A percentile compares a stretch with the other conserved stretches of the same genome.
Conservation (phyloP, 2,329 filamentous ascomycete species). For the Huntiella bhutanensis region DNA sequence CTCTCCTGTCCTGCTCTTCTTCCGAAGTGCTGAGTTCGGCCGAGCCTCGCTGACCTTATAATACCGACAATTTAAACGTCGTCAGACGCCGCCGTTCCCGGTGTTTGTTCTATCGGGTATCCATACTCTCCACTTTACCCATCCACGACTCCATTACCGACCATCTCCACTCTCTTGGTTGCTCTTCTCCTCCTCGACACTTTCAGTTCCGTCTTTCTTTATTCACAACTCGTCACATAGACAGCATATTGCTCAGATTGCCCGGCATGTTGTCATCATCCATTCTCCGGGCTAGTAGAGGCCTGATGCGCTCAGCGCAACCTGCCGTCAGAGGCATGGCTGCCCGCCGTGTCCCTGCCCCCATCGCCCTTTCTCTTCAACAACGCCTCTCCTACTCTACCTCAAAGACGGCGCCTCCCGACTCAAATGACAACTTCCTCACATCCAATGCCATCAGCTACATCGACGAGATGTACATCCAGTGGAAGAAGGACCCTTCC, state of each 20-base stretch:
- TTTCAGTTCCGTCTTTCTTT: neutral
- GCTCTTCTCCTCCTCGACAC: slow-evolving; percentile 1
- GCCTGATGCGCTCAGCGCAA: slow-evolving; percentile 35
- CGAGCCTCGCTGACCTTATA: slow-evolving; percentile 9
- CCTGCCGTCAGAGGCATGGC: slow-evolving; percentile 27
- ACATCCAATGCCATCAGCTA: slow-evolving; percentile 96
- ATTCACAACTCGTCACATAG: neutral
- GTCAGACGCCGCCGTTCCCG: neutral
- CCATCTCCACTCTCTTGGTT: slow-evolving; percentile 5
- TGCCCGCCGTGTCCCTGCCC: slow-evolving; percentile 28
- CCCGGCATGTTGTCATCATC: slow-evolving; percentile 11
- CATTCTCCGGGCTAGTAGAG: slow-evolving; percentile 31
- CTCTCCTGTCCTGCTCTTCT: neutral
- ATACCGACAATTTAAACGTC: slow-evolving; percentile 6
- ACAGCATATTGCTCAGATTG: neutral
- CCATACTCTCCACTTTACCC: neutral
- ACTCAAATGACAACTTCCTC: slow-evolving; percentile 89
- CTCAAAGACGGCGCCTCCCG: slow-evolving; percentile 33
- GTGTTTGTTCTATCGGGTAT: neutral
- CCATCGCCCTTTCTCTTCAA: slow-evolving; percentile 24
- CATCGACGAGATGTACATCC: slow-evolving; percentile 98
- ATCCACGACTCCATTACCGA: neutral
- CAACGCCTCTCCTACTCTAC: slow-evolving; percentile 31
- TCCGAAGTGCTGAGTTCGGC: slow-evolving; percentile 9
- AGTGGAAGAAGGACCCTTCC: slow-evolving; percentile 84